Conservation (phyloP, 129 eudicot species). For the Flaveria sonorensis region DNA sequence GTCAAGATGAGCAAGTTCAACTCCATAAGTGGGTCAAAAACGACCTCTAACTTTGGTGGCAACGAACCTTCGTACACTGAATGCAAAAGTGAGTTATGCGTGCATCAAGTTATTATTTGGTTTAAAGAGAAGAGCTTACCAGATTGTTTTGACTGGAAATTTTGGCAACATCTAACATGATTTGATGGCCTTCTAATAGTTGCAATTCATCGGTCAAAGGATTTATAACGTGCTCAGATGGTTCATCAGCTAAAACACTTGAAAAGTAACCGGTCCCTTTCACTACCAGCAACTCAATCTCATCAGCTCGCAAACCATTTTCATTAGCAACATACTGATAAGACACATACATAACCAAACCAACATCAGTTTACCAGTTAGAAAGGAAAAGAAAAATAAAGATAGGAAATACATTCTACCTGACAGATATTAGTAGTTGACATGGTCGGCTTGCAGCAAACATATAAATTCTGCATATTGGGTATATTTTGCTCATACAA, state of each 20-base stretch:
- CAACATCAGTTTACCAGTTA: neutral
- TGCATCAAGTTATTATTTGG: neutral
- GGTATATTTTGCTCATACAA: slow-evolving; percentile 54
- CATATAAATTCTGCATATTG: slow-evolving; percentile 41
- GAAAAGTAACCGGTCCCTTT: slow-evolving; percentile 35
- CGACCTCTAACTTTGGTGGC: neutral
- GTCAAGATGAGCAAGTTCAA: neutral
- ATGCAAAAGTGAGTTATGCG: neutral
- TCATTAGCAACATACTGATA: slow-evolving; percentile 61
- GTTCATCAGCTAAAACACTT: slow-evolving; percentile 19
- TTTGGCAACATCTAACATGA: slow-evolving; percentile 51
- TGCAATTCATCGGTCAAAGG: slow-evolving; percentile 45
- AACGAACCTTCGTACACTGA: neutral
- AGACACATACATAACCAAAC: slow-evolving; percentile 17
- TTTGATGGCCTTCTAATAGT: slow-evolving; percentile 51
- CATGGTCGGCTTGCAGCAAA: slow-evolving; percentile 56
- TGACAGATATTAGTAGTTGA: slow-evolving; percentile 47
- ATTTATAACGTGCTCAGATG: slow-evolving; percentile 14
- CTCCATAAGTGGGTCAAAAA: neutral
- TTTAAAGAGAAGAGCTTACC: slow-evolving; percentile 42
- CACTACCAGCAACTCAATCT: slow-evolving; percentile 55
- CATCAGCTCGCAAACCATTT: slow-evolving; percentile 44
- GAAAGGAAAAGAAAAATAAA: neutral
- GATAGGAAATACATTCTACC: slow-evolving; percentile 37
- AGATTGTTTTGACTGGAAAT: slow-evolving; percentile 42